These are phyloP conservation scores for Leishmania martiniquensis DNA, from an alignment of 208 protist genomes.

Conservation along the genomic window DNA sequence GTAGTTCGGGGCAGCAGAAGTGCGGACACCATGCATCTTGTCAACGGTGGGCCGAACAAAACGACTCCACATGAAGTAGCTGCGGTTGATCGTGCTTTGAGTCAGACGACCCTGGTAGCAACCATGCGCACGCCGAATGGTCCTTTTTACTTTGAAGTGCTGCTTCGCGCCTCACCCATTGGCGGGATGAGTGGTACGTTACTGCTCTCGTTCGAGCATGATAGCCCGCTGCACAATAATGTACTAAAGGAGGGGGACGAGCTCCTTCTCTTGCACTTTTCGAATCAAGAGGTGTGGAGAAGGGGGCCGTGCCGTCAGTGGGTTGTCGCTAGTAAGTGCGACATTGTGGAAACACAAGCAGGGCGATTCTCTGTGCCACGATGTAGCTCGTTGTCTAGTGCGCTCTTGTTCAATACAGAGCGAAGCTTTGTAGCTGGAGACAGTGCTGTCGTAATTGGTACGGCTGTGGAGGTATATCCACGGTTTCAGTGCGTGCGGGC, in stretches of 20 bases:
- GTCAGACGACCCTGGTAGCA: background rate
- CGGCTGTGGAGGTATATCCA: background rate
- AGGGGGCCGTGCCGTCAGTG: background rate
- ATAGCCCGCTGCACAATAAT: constrained; percentile 8
- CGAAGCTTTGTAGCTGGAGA: background rate
- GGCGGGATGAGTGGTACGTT: background rate
- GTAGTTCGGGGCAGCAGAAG: constrained; percentile 5
- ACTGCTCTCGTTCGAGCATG: background rate
- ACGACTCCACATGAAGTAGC: background rate
- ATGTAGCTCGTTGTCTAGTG: background rate
- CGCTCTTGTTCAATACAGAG: background rate
- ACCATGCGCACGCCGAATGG: background rate
- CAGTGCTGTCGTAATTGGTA: background rate
- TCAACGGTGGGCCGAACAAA: background rate
- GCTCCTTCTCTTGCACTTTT: background rate
- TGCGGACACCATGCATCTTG: constrained; percentile 7
- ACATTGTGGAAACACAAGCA: background rate
- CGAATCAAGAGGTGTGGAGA: background rate
- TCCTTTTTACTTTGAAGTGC: constrained; percentile 5
- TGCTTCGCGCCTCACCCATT: background rate
- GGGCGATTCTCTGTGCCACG: background rate
- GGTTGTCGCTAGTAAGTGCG: background rate
- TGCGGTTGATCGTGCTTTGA: background rate
- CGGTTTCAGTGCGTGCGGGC: background rate
- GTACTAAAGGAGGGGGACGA: background rate